These are phyloP conservation scores for Solanum piurae DNA, from an alignment of 257 asterid species.

Conservation along the genomic window DNA sequence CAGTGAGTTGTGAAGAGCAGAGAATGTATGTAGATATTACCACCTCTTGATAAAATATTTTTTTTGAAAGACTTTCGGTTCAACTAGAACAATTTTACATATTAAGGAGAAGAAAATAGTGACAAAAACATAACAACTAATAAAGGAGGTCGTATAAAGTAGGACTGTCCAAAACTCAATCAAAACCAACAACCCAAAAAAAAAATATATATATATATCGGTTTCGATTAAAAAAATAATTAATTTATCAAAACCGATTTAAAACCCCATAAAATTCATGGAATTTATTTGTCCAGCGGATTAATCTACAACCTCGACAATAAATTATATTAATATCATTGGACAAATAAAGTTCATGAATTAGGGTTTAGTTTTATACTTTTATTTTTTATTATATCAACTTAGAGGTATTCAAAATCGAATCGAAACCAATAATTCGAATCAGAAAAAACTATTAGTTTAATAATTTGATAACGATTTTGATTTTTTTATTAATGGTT, in stretches of 20 bases:
- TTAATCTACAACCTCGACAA: background rate
- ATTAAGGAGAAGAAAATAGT: background rate
- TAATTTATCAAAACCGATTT: too few relatives aligned
- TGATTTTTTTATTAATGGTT: too few relatives aligned
- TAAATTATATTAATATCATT: too few relatives aligned
- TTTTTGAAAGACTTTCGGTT: too few relatives aligned
- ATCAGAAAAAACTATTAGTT: too few relatives aligned
- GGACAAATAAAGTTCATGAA: background rate
- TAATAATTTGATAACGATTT: background rate
- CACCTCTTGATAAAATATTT: too few relatives aligned
- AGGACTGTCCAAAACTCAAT: background rate
- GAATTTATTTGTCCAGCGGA: too few relatives aligned
- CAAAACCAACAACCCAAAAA: background rate
- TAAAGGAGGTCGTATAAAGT: background rate
- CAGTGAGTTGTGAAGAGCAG: accelerated
- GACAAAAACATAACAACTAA: background rate
- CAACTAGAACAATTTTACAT: too few relatives aligned
- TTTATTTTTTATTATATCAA: too few relatives aligned
- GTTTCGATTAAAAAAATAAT: too few relatives aligned
- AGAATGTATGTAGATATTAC: too few relatives aligned
- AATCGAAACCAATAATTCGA: background rate
- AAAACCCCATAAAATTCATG: background rate
- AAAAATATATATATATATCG: too few relatives aligned
- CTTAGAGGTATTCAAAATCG: background rate
- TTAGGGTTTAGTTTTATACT: background rate